phyloP scores from a whole-genome alignment of 225 moss, liverwort and hornwort species.

The Antitrichia curtipendula region DNA sequence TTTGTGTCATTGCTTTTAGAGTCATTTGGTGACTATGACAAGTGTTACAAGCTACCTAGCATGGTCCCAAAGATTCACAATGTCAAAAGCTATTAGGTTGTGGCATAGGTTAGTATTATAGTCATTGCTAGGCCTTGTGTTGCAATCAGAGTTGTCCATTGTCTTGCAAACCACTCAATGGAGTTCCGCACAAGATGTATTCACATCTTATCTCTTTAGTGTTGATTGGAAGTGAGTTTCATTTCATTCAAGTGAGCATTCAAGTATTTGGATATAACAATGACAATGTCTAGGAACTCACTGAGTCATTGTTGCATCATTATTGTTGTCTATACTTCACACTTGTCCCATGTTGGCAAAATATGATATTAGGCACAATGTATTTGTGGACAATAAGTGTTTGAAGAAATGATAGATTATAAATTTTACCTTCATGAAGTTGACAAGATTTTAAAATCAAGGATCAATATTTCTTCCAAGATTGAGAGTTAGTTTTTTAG shows the following conservation, averaged over 20 bases:
- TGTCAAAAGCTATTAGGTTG: not conserved
- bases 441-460: not conserved
- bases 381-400: not conserved
- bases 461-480: not conserved
- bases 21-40: not conserved
- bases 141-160: fast-evolving
- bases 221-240: too few relatives aligned
- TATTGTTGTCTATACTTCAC: not conserved
- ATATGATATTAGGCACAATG: not conserved
- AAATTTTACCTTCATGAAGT: not conserved
- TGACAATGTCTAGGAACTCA: too few relatives aligned
- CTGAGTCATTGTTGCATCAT: too few relatives aligned
- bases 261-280: too few relatives aligned
- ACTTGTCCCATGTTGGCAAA: not conserved
- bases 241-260: too few relatives aligned
- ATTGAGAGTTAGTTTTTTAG: not conserved
- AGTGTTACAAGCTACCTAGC: not conserved
- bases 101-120: not conserved
- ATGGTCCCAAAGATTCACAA: fast-evolving
- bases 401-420: not conserved
- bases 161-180: not conserved
- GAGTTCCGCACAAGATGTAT: not conserved
- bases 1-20: not conserved
- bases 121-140: not conserved
- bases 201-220: too few relatives aligned